These are phyloP conservation scores for Nemania abortiva DNA, from an alignment of 2,329 filamentous ascomycete species.

Conservation along the genomic window DNA sequence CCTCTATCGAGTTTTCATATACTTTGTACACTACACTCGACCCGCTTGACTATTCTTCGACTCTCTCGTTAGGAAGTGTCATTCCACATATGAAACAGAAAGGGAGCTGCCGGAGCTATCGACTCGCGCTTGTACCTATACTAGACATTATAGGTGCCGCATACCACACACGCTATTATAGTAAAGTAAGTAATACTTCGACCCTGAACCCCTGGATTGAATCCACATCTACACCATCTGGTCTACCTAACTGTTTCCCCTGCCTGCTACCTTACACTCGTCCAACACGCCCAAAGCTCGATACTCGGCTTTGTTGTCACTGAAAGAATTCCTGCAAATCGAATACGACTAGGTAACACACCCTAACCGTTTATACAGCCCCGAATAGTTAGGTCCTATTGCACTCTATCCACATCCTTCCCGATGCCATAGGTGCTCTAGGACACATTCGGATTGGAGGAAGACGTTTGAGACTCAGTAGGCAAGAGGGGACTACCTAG, in stretches of 20 bases:
- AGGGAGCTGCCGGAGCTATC: slow-evolving; percentile 38
- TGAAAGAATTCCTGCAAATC: slow-evolving; percentile 30
- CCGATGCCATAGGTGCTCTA: slow-evolving; percentile 41
- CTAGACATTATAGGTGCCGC: slow-evolving; percentile 20
- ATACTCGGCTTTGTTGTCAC: slow-evolving; percentile 23
- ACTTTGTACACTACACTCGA: slow-evolving; percentile 11
- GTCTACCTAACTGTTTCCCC: slow-evolving; percentile 14
- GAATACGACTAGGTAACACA: slow-evolving; percentile 21
- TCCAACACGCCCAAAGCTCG: slow-evolving; percentile 32
- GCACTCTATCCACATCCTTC: slow-evolving; percentile 31
- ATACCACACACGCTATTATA: slow-evolving; percentile 17
- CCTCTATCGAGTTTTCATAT: slow-evolving; percentile 27
- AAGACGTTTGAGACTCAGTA: slow-evolving; percentile 38
- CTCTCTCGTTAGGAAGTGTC: slow-evolving; percentile 41
- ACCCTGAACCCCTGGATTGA: slow-evolving; percentile 46
- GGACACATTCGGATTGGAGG: slow-evolving; percentile 37
- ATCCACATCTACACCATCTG: slow-evolving; percentile 40
- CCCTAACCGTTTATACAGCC: slow-evolving; percentile 18
- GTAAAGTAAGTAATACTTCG: slow-evolving; percentile 15
- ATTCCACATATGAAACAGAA: slow-evolving; percentile 46
- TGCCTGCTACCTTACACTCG: slow-evolving; percentile 33
- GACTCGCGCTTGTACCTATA: slow-evolving; percentile 26
- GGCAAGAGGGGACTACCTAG: slow-evolving; percentile 37
- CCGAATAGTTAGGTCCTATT: slow-evolving; percentile 23
- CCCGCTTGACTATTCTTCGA: slow-evolving; percentile 31